A percentile compares a stretch with the other conserved stretches of the same genome.
Conservation (phyloP, 192 early-diverging fungal genomes). For the Coemansia sp. region DNA sequence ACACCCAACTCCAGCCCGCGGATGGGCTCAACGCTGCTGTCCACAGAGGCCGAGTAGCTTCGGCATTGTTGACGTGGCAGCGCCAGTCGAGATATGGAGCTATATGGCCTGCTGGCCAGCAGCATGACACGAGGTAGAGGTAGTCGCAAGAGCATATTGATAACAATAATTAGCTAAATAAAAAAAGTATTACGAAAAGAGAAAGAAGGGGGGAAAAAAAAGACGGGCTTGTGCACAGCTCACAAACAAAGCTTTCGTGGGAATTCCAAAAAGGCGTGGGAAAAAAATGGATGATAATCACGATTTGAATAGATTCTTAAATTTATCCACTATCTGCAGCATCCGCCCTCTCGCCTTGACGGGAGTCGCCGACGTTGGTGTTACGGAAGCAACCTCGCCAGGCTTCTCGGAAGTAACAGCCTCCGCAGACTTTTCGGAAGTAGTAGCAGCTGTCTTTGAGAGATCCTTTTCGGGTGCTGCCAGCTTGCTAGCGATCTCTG, state of each 20-base stretch:
- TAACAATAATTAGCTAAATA: neutral
- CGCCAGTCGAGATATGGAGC: neutral
- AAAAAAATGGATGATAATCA: neutral
- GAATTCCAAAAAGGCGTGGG: neutral
- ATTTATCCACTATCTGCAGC: neutral
- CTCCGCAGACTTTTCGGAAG: neutral
- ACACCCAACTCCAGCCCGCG: slow-evolving; percentile 87
- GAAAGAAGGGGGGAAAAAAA: neutral
- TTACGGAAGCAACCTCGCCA: neutral
- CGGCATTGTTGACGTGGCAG: neutral
- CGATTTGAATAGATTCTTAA: neutral
- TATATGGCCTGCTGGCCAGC: neutral
- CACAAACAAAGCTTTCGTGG: neutral
- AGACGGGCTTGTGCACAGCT: neutral
- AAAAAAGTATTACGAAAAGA: neutral
- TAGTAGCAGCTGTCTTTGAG: neutral
- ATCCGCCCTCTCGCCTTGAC: neutral
- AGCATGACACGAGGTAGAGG: neutral
- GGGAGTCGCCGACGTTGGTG: neutral
- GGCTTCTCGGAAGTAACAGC: neutral
- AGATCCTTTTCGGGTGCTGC: slow-evolving; percentile 14
- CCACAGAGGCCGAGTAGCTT: slow-evolving; percentile 47
- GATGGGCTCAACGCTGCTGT: slow-evolving; percentile 61
- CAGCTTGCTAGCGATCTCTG: slow-evolving; percentile 52
- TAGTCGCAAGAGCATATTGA: neutral